Evolutionary conservation across 208 protist genomes (phyloP).

Genomic region (Leishmania turanica): DNA sequence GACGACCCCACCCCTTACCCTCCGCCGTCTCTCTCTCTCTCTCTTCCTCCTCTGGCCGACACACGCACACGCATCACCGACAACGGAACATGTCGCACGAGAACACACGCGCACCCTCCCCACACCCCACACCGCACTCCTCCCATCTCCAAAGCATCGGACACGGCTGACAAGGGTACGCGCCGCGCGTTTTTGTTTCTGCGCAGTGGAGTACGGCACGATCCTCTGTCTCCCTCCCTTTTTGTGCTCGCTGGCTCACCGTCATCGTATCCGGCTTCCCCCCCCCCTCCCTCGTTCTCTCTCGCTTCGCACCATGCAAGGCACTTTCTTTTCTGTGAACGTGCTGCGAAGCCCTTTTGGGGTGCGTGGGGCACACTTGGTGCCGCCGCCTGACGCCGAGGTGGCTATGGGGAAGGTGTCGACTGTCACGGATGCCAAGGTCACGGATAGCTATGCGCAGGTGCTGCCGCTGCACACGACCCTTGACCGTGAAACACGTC

Average conservation of each 20-base stretch:
- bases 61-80: not conserved
- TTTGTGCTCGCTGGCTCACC: not conserved
- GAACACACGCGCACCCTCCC: not conserved
- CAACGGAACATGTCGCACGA: not conserved
- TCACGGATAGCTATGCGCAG: slow-evolving; percentile 12
- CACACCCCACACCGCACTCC: too few relatives aligned
- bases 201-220: not conserved
- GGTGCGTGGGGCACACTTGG: slow-evolving; percentile 58
- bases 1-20: not conserved
- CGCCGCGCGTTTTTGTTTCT: not conserved
- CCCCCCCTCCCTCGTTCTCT: not conserved
- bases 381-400: slow-evolving; percentile 15
- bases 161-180: not conserved
- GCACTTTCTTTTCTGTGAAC: slow-evolving; percentile 30
- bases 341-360: slow-evolving; percentile 68
- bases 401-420: not conserved
- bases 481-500: not conserved
- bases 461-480: not conserved
- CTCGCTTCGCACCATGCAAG: not conserved
- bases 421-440: not conserved
- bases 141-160: not conserved
- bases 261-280: not conserved
- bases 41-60: not conserved
- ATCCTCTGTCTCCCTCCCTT: not conserved
- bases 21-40: not conserved